Evolutionary conservation across 2,329 filamentous ascomycete species (phyloP), one percentile per base, ranked within the genome.

Genomic region (Fusarium sublunatum): DNA sequence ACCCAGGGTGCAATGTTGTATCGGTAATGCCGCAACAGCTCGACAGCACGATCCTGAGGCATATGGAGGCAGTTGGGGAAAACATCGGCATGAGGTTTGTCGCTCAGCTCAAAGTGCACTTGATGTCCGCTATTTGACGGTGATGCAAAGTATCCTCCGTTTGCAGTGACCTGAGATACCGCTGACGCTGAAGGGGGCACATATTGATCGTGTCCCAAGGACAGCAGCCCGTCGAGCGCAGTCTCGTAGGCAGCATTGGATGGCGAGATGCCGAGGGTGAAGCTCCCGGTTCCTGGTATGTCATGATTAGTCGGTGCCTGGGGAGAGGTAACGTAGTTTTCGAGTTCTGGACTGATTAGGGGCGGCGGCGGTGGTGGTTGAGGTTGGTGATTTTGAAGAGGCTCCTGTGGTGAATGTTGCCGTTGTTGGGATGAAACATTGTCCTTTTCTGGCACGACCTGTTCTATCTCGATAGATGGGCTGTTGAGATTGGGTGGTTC

Each of bases 1-100:
- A 81, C 79, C 79, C 79, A 81, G 19, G 78, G 76, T 6, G 79
- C 78, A 29, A 82, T 72, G 36, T 79, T 73, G 47, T 82, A 82
- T 40, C 78, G 71, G 50, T 79, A 82, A 49, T 80, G 73, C n/a
- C 78, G 74, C 11, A 81, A 51, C 2, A 81, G 61, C 26, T 71
- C 69, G 26, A 76, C 65, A 10, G 38, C 61, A 6, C 60, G 61
- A 55, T 66, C 67, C n/a, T 72, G 70, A 3, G 67, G 65, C 48
- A 67, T 54, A 46, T 70, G 67, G 4, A 65, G 58, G 40, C 70
- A 72, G 29, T 65, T 72, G 13, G 61, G 61, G 52, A 72, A 72
- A 10, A 41, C 28, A 32, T 58, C 58, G 5, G 38, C 25, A 8
- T 42, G 50, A 8, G 46, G 34, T 25, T 61, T 57, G 22, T 53